Percentiles rank a stretch among this genome's conserved stretches.
Evolutionary conservation across 441 rosid genomes (phyloP).

Genomic region (Kokia cookei): DNA sequence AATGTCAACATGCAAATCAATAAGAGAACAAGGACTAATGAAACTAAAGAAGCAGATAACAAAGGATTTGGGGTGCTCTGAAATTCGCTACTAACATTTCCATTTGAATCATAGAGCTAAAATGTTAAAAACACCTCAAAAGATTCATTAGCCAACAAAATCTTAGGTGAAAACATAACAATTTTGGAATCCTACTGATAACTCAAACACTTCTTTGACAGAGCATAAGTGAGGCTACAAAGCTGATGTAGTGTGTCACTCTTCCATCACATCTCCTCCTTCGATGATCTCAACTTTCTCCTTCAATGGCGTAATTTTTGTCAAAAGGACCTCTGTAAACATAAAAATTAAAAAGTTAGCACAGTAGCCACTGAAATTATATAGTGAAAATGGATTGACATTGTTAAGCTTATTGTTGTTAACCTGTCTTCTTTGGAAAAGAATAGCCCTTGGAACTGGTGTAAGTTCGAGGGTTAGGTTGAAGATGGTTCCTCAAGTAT

Average conservation of each 20-base stretch:
- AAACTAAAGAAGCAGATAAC: constrained; percentile 15
- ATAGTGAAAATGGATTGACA: background rate
- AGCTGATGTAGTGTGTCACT: constrained; percentile 19
- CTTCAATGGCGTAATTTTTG: constrained; percentile 69
- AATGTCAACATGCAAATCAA: background rate
- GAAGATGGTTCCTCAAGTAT: constrained; percentile 80
- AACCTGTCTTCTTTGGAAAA: constrained; percentile 78
- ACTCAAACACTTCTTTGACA: background rate
- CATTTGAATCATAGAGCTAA: background rate
- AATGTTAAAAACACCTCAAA: background rate
- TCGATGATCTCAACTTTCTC: constrained; percentile 49
- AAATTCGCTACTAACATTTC: background rate
- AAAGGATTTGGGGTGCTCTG: constrained; percentile 7
- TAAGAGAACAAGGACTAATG: background rate
- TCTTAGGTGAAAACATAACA: background rate
- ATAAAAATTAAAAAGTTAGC: background rate
- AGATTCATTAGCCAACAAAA: background rate
- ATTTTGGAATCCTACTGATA: background rate
- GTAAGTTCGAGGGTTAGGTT: constrained; percentile 87
- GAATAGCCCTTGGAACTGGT: constrained; percentile 60
- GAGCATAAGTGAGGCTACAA: background rate
- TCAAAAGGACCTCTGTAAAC: constrained; percentile 67
- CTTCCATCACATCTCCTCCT: constrained; percentile 72
- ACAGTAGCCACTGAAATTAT: background rate
- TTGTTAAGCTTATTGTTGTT: constrained; percentile 10